Base-by-base conservation (phyloP, 768 basidiomycete genomes). In the Pisolithus sp. region DNA sequence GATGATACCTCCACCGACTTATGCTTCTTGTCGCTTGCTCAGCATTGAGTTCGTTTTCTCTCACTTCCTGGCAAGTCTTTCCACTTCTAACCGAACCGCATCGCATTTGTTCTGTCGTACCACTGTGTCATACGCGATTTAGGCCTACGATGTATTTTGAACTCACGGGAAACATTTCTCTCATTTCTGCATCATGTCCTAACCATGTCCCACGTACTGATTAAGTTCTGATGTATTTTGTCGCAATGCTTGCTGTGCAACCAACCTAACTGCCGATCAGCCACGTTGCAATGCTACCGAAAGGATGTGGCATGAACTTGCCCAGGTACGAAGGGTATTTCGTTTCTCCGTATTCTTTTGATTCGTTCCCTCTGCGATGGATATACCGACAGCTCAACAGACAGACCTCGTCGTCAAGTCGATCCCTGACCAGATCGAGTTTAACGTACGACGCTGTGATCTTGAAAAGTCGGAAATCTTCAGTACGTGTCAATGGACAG, bases 1-100 rank as follows among this genome's bases (percentile, higher is more conserved):
- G 78, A 88, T 84, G 86, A 89, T 88, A 89, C 86, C 86, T 85
- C 73, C 65, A 70, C 71, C 58, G 41, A 60, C 58, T 57, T 56
- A 52, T 68, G 42, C 63, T 64, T 59, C 57, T 40, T 57, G 56
- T 59, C 61, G 53, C 55, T 59, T 54, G 58, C 51, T 53, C 61
- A 57, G 58, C 57, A 59, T 58, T 54, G 53, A 58, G 50, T 61
- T 48, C 60, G 38, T 54, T 57, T 57, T 53, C 54, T 61, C 31
- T 50, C 55, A 57, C 58, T 63, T 56, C 65, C 61, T 66, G 63
- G 62, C 69, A 63, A 62, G 62, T 53, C 65, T 48, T 57, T 55
- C 54, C 51, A 47, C 61, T 60, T 30, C 65, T 67, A 67, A 66
- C 64, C 49, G 46, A 36, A 45, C 55, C 59, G 23, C 15, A 51